A percentile compares a stretch with the other conserved stretches of the same genome.
These are phyloP conservation scores for Teratosphaeria nubilosa DNA, from an alignment of 2,329 filamentous ascomycete genomes.

Conservation along the genomic window DNA sequence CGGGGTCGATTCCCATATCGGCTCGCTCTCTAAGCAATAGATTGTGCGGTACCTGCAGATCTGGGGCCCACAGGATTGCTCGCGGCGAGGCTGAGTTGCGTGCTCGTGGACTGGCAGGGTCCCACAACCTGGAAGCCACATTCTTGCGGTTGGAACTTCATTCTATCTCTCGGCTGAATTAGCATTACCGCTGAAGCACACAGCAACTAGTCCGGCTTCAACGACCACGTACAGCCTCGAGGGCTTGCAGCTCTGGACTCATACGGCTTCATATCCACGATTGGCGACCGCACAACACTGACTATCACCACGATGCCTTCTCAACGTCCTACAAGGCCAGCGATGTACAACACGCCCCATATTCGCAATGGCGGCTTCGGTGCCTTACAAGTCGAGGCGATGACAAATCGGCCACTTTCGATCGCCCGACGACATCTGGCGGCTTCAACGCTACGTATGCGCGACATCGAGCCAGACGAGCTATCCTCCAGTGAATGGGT, in stretches of 20 bases:
- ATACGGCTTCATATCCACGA: neutral
- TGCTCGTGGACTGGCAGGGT: neutral
- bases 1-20: neutral
- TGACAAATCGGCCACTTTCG: constrained; percentile 24
- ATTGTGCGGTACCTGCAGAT: neutral
- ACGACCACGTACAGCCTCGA: neutral
- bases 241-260: neutral
- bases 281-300: neutral
- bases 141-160: neutral
- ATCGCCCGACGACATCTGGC: constrained; percentile 26
- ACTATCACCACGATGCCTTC: neutral
- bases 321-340: constrained; percentile 14
- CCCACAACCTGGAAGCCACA: neutral
- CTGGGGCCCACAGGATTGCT: neutral
- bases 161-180: neutral
- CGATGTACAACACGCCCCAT: constrained; percentile 26
- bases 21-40: neutral
- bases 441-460: constrained; percentile 25
- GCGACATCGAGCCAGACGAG: constrained; percentile 26
- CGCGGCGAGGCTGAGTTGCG: neutral
- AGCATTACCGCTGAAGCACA: neutral
- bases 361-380: constrained; percentile 26
- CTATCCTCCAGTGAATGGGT: constrained; percentile 25
- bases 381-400: constrained; percentile 24
- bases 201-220: neutral